Evolutionary conservation across 2,329 filamentous ascomycete genomes (phyloP).

Genomic region (Aspergillus aculeatinus): DNA sequence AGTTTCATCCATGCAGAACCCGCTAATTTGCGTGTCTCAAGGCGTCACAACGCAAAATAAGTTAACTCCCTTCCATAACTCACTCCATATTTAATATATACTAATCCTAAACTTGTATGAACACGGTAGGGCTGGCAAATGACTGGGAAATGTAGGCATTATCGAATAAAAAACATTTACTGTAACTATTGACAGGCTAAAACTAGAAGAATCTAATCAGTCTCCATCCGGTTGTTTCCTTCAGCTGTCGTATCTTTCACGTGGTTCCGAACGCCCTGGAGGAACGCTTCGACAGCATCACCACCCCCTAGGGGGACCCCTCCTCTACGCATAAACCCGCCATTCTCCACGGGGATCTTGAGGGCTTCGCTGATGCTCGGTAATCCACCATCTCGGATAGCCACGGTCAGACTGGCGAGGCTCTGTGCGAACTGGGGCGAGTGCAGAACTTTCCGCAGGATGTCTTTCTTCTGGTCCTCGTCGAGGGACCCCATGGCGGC

Average conservation of each 20-base stretch:
- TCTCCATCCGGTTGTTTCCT: slow-evolving; percentile 43
- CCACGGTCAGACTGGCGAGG: slow-evolving; percentile 78
- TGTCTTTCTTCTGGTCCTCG: slow-evolving; percentile 71
- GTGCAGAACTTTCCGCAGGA: slow-evolving; percentile 77
- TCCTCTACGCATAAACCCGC: slow-evolving; percentile 75
- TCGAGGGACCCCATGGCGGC: slow-evolving; percentile 73
- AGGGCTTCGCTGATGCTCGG: slow-evolving; percentile 87
- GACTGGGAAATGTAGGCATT: background rate
- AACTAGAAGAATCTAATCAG: slow-evolving; percentile 31
- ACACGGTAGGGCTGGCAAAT: background rate
- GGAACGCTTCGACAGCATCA: slow-evolving; percentile 85
- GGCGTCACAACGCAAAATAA: background rate
- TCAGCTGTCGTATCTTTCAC: slow-evolving; percentile 58
- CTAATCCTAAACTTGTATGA: background rate
- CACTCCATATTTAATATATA: background rate
- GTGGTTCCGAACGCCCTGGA: slow-evolving; percentile 80
- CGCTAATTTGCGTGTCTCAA: slow-evolving; percentile 1
- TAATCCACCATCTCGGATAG: slow-evolving; percentile 83
- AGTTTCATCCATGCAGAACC: slow-evolving; percentile 5
- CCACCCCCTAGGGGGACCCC: slow-evolving; percentile 83
- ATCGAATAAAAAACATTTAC: slow-evolving; percentile 17
- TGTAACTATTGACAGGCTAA: slow-evolving; percentile 6
- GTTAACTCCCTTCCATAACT: too few species aligned
- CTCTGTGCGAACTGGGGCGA: slow-evolving; percentile 92
- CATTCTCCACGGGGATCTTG: slow-evolving; percentile 75